Evolutionary conservation across 1,139 yeast genomes (phyloP), one percentile per base, ranked within the genome.

Genomic region (Taphrina wiesneri): DNA sequence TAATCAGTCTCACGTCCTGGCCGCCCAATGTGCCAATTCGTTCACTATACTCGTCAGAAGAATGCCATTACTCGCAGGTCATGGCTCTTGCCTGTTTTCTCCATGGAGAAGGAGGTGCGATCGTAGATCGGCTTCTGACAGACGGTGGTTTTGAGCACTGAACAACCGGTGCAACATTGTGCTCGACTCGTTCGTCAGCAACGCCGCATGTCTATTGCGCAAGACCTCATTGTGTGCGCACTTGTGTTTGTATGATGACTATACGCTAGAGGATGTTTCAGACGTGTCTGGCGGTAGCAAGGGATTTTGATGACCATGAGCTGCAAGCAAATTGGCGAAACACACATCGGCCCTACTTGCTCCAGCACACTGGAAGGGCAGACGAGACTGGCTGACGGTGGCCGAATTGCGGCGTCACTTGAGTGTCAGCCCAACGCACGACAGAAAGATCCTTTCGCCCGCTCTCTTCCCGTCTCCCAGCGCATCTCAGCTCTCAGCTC

Each of bases 151-250:
- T 15, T 28, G 34, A 1, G 56, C 43, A 25, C 32, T 43, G 23
- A 60, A 60, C 26, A 60, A 43, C 3, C 64, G 64, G 41, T 60
- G 56, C 56, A 60, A 46, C 64, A 60, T 60, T 43, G 57, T 30
- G 45, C 56, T 21, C 21, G 23, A 52, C 43, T 7, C 9, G 43
- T 39, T 19, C 43, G 19, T 39, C 43, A 39, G 19, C 43, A n/a
- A 39, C 17, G 43, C 19, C 43, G 43, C 43, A 39, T n/a, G 17
- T 39, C 19, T 39, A n/a, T 7, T n/a, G 43, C 19, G 43, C 43
- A 39, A 13, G 19, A 13, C 4, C 43, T n/a, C n/a, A 15, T 39
- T 7, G 43, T 7, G 19, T 39, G 43, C 43, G 36, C 36, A 11
- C 15, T 32, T 11, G 15, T 15, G 15, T 32, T 11, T 11, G 15